Conservation (phyloP, 2,329 filamentous ascomycete genomes). For the Chaetomium strumarium region DNA sequence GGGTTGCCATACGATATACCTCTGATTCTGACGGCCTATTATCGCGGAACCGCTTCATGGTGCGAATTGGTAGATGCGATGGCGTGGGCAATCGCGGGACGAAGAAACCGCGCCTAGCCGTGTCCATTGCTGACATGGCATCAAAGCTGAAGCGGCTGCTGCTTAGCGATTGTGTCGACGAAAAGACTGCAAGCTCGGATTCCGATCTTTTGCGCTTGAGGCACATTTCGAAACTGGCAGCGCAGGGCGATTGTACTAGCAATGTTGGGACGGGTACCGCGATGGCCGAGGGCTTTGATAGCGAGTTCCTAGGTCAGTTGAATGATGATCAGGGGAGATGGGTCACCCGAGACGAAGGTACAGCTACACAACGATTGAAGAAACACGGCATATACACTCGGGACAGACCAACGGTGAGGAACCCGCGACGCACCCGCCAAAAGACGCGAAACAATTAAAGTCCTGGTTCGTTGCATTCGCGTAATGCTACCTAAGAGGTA, state of each 20-base stretch:
- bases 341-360: background rate
- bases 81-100: slow-evolving; percentile 31
- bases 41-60: slow-evolving; percentile 56
- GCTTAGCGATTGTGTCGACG: slow-evolving; percentile 33
- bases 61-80: slow-evolving; percentile 49
- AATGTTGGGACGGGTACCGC: background rate
- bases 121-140: slow-evolving; percentile 30
- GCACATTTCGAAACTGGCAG: slow-evolving; percentile 35
- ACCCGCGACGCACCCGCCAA: background rate
- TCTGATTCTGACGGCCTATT: slow-evolving; percentile 50
- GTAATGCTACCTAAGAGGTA: background rate
- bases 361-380: background rate
- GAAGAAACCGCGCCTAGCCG: slow-evolving; percentile 29
- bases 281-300: background rate
- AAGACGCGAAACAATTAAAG: slow-evolving; percentile 11
- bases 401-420: background rate
- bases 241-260: background rate
- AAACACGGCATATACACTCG: background rate
- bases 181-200: slow-evolving; percentile 48
- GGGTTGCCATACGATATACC: slow-evolving; percentile 45
- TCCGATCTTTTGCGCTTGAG: slow-evolving; percentile 61
- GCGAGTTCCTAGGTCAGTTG: background rate
- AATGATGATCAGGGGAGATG: background rate
- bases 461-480: slow-evolving; percentile 11
- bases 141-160: slow-evolving; percentile 27